Evolutionary conservation across 2,329 filamentous ascomycete genomes (phyloP).

Genomic region (Venturia nashicola): DNA sequence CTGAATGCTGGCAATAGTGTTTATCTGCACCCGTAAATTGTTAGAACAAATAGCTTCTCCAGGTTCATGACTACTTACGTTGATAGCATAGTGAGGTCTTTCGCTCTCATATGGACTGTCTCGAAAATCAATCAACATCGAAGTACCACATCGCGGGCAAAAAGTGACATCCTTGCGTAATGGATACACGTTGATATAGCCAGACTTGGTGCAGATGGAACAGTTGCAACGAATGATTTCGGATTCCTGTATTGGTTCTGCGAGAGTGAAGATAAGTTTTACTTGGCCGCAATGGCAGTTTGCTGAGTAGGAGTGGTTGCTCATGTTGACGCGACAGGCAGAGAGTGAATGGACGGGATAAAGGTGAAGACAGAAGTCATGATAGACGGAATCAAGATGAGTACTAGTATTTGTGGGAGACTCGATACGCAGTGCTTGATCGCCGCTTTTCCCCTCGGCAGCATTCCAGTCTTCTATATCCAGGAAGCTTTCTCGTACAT

Average conservation of each 20-base stretch:
- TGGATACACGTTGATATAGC: slow-evolving; percentile 15
- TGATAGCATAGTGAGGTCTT: not conserved
- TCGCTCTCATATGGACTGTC: not conserved
- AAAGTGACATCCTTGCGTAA: slow-evolving; percentile 14
- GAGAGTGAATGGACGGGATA: not conserved
- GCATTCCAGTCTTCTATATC: too few relatives aligned
- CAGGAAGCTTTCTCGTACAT: too few relatives aligned
- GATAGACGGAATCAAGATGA: not conserved
- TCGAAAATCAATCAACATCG: slow-evolving; percentile 16
- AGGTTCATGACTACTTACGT: not conserved
- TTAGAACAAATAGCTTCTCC: too few relatives aligned
- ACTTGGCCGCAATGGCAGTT: slow-evolving; percentile 17
- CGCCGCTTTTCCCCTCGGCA: too few relatives aligned
- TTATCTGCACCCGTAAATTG: not conserved
- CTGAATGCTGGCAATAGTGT: not conserved
- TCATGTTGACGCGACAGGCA: not conserved
- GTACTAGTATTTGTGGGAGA: not conserved
- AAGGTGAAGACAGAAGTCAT: not conserved
- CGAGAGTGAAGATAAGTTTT: slow-evolving; percentile 13
- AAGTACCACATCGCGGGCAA: slow-evolving; percentile 16
- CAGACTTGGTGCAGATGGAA: slow-evolving; percentile 16
- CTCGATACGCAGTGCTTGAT: not conserved
- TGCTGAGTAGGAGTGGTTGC: slow-evolving; percentile 13
- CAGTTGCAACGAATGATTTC: slow-evolving; percentile 16
- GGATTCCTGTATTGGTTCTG: slow-evolving; percentile 11